Evolutionary conservation across 345 rosid genomes (phyloP).

Genomic region (Mercurialis annua): DNA sequence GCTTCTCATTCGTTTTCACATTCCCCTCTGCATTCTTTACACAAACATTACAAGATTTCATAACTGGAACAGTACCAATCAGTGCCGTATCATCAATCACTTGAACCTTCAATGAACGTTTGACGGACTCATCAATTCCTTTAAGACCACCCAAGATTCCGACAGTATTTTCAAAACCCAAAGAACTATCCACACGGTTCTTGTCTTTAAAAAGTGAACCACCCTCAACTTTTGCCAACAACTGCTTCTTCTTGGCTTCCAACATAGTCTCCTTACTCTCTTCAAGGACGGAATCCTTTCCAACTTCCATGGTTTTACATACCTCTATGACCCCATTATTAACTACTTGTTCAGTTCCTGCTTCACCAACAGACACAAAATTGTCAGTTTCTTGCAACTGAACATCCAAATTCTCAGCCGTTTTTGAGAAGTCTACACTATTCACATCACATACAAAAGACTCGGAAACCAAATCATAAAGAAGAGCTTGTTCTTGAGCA

Average conservation of each 20-base stretch:
- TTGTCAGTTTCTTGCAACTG: slow-evolving; percentile 15
- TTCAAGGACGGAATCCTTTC: slow-evolving; percentile 5
- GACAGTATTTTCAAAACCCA: slow-evolving; percentile 6
- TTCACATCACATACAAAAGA: neutral
- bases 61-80: slow-evolving; percentile 41
- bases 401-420: slow-evolving; percentile 9
- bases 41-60: slow-evolving; percentile 32
- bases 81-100: slow-evolving; percentile 74
- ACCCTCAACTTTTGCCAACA: slow-evolving; percentile 52
- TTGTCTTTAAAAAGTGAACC: slow-evolving; percentile 39
- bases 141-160: slow-evolving; percentile 23
- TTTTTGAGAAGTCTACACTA: slow-evolving; percentile 18
- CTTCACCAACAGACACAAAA: slow-evolving; percentile 1
- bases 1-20: slow-evolving; percentile 37
- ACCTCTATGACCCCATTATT: neutral
- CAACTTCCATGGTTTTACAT: neutral
- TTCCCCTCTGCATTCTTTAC: slow-evolving; percentile 30
- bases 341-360: slow-evolving; percentile 20
- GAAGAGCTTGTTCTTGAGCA: slow-evolving; percentile 10
- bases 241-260: slow-evolving; percentile 61
- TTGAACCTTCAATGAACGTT: slow-evolving; percentile 50
- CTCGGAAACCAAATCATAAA: slow-evolving; percentile 27
- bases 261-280: slow-evolving; percentile 30
- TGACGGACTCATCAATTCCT: slow-evolving; percentile 27
- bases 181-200: slow-evolving; percentile 15